Percentiles rank a stretch among this genome's conserved stretches.
Evolutionary conservation across 2,329 filamentous ascomycete genomes (phyloP).

Genomic region (Hymenoscyphus albidus): DNA sequence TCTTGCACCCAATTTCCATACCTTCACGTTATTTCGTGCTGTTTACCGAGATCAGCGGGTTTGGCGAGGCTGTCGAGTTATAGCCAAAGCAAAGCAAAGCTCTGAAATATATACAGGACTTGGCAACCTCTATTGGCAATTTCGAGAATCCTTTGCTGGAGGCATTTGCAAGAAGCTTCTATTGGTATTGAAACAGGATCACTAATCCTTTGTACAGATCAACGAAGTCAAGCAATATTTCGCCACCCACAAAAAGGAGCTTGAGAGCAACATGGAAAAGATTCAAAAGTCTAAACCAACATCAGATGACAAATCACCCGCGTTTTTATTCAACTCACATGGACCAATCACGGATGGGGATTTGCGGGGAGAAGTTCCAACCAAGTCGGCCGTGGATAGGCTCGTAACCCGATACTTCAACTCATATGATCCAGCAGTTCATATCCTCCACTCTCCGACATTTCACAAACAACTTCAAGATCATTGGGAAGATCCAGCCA

Average conservation of each 20-base stretch:
- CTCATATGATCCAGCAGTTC: slow-evolving; percentile 66
- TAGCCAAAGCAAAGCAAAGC: not conserved
- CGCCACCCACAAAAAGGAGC: slow-evolving; percentile 77
- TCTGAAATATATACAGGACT: not conserved
- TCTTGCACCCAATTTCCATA: not conserved
- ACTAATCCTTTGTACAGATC: slow-evolving; percentile 50
- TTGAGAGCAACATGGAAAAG: slow-evolving; percentile 75
- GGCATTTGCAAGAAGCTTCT: not conserved
- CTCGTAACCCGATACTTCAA: slow-evolving; percentile 90
- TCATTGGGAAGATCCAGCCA: slow-evolving; percentile 69
- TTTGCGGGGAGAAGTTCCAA: slow-evolving; percentile 73
- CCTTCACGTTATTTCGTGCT: not conserved
- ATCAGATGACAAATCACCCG: slow-evolving; percentile 60
- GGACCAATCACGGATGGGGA: slow-evolving; percentile 70
- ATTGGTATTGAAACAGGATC: not conserved
- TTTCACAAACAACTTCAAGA: slow-evolving; percentile 69
- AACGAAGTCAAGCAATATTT: slow-evolving; percentile 94
- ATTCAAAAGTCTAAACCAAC: slow-evolving; percentile 66
- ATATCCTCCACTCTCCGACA: slow-evolving; percentile 76
- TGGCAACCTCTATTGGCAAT: not conserved
- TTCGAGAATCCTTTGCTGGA: not conserved
- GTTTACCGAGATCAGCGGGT: not conserved
- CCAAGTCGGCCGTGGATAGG: slow-evolving; percentile 77
- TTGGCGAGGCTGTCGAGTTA: not conserved
- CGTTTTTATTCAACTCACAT: slow-evolving; percentile 72